Percentiles rank a stretch among this genome's conserved stretches.
Conservation (phyloP, 495 filamentous ascomycete species). For the Cercophora sp. region DNA sequence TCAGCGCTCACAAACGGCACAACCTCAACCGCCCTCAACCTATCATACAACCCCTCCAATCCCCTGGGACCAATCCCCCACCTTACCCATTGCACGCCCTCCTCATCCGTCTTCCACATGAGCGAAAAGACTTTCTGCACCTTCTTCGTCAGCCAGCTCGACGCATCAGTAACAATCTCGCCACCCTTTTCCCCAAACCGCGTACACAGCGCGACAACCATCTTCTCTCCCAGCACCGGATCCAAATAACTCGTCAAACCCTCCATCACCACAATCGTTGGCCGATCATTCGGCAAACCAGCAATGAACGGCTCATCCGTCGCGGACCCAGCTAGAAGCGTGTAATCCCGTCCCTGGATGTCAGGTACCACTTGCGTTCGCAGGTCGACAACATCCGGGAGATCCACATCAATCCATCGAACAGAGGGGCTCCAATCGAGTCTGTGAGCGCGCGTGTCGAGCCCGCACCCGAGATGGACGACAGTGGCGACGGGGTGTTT, state of each 20-base stretch:
- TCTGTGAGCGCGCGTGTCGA: not conserved
- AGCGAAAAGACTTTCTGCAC: not conserved
- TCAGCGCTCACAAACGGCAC: not conserved
- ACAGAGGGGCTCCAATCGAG: not conserved
- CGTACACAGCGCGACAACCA: not conserved
- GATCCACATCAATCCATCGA: not conserved
- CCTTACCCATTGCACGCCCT: not conserved
- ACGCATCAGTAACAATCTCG: not conserved
- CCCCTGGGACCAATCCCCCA: not conserved
- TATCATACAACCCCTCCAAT: not conserved
- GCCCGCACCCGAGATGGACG: not conserved
- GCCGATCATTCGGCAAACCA: not conserved
- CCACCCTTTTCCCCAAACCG: not conserved
- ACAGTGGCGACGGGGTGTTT: not conserved
- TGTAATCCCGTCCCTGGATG: not conserved
- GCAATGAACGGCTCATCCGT: not conserved
- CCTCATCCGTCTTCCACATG: not conserved
- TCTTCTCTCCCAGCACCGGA: not conserved
- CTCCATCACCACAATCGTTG: not conserved
- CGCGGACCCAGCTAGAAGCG: not conserved
- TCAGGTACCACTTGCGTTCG: not conserved
- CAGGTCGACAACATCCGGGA: not conserved
- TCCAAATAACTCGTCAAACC: not conserved
- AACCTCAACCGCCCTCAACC: not conserved
- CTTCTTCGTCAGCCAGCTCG: not conserved